Evolutionary conservation across 176 grass and related monocot species (phyloP).

Genomic region (Puccinellia tenuiflora): DNA sequence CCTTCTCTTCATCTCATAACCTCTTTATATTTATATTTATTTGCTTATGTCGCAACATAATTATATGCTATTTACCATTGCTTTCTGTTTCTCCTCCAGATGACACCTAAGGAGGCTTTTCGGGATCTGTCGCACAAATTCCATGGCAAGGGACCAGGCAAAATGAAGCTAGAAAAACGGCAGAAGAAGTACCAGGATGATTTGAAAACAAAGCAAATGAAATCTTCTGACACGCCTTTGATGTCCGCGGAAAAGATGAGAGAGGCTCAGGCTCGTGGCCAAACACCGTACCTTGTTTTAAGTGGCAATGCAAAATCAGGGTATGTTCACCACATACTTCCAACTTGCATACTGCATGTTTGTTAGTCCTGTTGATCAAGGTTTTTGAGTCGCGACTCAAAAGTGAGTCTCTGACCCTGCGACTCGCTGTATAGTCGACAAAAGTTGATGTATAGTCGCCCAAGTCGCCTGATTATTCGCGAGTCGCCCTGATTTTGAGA

Average conservation of each 20-base stretch:
- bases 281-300: slow-evolving; percentile 81
- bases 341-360: background rate
- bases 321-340: too few relatives aligned
- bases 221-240: too few relatives aligned
- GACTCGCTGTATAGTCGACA: too few relatives aligned
- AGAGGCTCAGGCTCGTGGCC: slow-evolving; percentile 64
- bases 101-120: slow-evolving; percentile 92
- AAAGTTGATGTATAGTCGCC: too few relatives aligned
- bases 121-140: slow-evolving; percentile 82
- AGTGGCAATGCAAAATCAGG: slow-evolving; percentile 76
- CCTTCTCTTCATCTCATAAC: too few relatives aligned
- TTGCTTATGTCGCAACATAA: background rate
- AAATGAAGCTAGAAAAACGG: slow-evolving; percentile 86
- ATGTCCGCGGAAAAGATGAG: slow-evolving; percentile 87
- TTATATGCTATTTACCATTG: slow-evolving; percentile 2
- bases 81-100: slow-evolving; percentile 30
- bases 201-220: slow-evolving; percentile 78
- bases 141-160: slow-evolving; percentile 84
- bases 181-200: slow-evolving; percentile 79
- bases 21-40: too few relatives aligned
- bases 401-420: too few relatives aligned
- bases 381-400: too few relatives aligned
- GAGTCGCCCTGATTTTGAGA: too few relatives aligned
- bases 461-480: too few relatives aligned
- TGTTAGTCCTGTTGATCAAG: slow-evolving; percentile 3